Evolutionary conservation across 495 filamentous ascomycete species (phyloP), one percentile per base, ranked within the genome.

Genomic region (Trichocladium antarcticum): DNA sequence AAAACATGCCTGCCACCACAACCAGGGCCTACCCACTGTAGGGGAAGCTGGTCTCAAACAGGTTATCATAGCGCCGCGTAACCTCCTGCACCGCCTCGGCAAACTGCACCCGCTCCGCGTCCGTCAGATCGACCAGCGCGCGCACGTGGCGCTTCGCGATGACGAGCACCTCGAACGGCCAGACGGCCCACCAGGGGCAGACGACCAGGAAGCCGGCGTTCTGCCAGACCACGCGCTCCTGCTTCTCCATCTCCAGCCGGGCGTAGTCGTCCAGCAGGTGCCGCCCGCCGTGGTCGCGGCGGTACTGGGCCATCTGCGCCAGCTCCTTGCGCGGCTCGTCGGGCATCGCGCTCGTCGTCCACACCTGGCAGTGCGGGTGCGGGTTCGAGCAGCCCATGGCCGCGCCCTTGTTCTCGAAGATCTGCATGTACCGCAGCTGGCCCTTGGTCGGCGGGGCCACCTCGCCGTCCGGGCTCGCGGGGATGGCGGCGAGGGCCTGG

Each of bases 321-420:
- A 95, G 68, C 63, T 98, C 92, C 16, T 81, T 71, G 1, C 73
- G 74, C 1, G 86, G 87, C 63, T 98, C 92, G 60, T 95, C 89
- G 5, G 92, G 92, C 42, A 95, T 65, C 11, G 81, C 79, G 32
- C 83, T 90, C 11, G 88, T 95, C 8, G 87, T 92, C 92, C 92
- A 98, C 54, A 95, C 78, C 61, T 98, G 92, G 42, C 92, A 89
- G 67, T 97, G 92, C 0, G 92, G 92, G 67, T 98, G 92, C 6
- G 92, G 93, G 64, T 98, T 98, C 2, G 92, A 97, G 74, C 92
- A 98, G 27, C 92, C 92, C 92, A 98, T 98, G 5, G 92, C 87
- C 0, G 85, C 81, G 39, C 92, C 92, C 70, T 98, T 98, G 72
- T 98, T 98, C 68, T 98, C 92, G 53, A 98, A 97, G 55, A 98